A percentile compares a stretch with the other conserved stretches of the same genome.
Conservation (phyloP, 352 stramenopile species). For the Pythium insidiosum region DNA sequence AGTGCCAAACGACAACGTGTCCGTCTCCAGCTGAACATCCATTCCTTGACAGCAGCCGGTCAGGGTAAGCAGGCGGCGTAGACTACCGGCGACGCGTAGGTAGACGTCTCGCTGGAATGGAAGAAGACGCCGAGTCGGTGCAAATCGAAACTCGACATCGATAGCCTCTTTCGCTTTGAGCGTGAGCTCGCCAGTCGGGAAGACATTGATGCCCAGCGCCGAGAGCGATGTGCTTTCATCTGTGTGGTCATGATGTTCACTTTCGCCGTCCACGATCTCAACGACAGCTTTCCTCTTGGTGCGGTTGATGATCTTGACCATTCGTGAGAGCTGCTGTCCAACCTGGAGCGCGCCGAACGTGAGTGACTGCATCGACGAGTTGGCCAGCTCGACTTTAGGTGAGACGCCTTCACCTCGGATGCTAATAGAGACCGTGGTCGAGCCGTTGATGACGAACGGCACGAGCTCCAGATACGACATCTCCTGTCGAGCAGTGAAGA, state of each 20-base stretch:
- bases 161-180: conserved; percentile 73
- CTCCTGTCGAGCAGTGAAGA: conserved; percentile 84
- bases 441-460: conserved; percentile 89
- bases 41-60: conserved; percentile 87
- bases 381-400: conserved; percentile 84
- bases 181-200: conserved; percentile 48
- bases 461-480: conserved; percentile 78
- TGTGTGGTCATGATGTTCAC: not conserved
- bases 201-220: conserved; percentile 46
- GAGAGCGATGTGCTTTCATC: conserved; percentile 26
- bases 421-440: conserved; percentile 64
- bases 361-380: conserved; percentile 74
- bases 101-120: conserved; percentile 62
- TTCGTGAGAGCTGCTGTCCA: conserved; percentile 58
- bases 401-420: conserved; percentile 69
- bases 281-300: conserved; percentile 69
- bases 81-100: conserved; percentile 53
- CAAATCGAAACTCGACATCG: conserved; percentile 73
- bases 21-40: conserved; percentile 85
- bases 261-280: conserved; percentile 31
- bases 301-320: conserved; percentile 82
- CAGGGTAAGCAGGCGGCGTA: conserved; percentile 70
- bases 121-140: conserved; percentile 48
- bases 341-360: conserved; percentile 82
- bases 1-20: conserved; percentile 85